Base-by-base conservation (phyloP, 1,284 basidiomycete genomes). In the Heterobasidion occidentale region DNA sequence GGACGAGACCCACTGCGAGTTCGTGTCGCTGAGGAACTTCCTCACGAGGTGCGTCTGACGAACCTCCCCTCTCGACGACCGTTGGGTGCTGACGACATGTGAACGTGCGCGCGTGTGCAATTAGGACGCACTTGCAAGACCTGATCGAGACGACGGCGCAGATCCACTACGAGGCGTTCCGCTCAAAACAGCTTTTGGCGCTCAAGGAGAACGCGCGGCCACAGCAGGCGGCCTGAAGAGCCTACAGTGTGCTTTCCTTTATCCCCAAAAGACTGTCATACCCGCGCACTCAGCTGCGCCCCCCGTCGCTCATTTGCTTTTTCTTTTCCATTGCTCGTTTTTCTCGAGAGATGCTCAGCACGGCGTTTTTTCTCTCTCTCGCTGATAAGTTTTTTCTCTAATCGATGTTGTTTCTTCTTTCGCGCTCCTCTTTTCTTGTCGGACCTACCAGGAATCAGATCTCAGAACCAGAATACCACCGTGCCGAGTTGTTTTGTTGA, bases 121-220 rank as follows among this genome's bases (percentile, higher is more conserved):
- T 47, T 58, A 90, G 94, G 72, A 96, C 96, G 36, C 96, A 99
- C 74, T 75, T 99, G 66, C 97, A 99, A 74, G 97, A 99, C 70
- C 76, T 99, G 65, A 98, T 99, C 71, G 96, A 99, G 79, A 98
- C 96, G 56, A 99, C 96, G 2, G 92, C 95, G 8, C 92, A 96
- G 74, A 97, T 97, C 70, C 97, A 99, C 75, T 99, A 99, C 74
- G 97, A 99, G 79, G 94, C 95, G 8, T 99, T 99, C 90, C 87
- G 96, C 63, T 95, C 92, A 66, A 98, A 98, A 79, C 97, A 99
- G 77, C 73, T 96, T 62, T 77, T 96, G 53, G 94, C 94, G 27
- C 81, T 96, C 66, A 96, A 96, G 80, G 93, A 96, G 73, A 82
- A 83, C 17, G 83, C 84, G 7, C 61, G 61, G 33, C 61, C 61